Evolutionary conservation across 169 alveolate genomes (phyloP), one percentile per base, ranked within the genome.

Genomic region (Eimeria falciformis): DNA sequence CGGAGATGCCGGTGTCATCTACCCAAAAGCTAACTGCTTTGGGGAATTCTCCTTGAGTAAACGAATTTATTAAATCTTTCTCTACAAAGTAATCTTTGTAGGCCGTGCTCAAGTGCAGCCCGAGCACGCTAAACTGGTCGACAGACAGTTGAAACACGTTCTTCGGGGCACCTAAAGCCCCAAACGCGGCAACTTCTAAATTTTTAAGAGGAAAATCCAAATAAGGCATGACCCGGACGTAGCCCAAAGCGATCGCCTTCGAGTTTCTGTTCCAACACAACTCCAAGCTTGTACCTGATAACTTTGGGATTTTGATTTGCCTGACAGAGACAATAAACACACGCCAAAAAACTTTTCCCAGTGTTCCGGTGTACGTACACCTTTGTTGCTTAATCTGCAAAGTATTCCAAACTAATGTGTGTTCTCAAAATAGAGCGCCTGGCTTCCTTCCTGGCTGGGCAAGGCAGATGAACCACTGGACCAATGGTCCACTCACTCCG

Each of bases 11-110:
- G 56, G 33, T 23, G 25, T 21, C 33, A 37, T 25, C 77, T 2
- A 84, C 69, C 91, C 91, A 84, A 46, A 65, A 84, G 55, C 45
- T 62, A 23, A 84, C 56, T 11, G 77, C 91, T 40, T 84, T 84
- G 14, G 91, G 77, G 43, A 84, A 84, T 37, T 69, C 81, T 2
- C 66, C 66, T 6, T 45, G 33, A 2, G 66, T 43, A 46, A 83
- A 83, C 12, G 62, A 62, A 3, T 33, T 47, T 12, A 5, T 12
- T 3, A 83, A 37, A 18, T 71, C 82, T 5, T 33, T 7, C 14
- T 75, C 85, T 4, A 18, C 37, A 50, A 75, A 65, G 47, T 25
- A 14, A 11, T 66, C 79, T 1, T 5, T 18, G 9, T 9, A 17
- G n/a, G 45, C 33, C 3, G 5, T 40, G 7, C 55, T 40, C 91